phyloP scores from a whole-genome alignment of 768 basidiomycete genomes.

The Tricholoma furcatifolium region DNA sequence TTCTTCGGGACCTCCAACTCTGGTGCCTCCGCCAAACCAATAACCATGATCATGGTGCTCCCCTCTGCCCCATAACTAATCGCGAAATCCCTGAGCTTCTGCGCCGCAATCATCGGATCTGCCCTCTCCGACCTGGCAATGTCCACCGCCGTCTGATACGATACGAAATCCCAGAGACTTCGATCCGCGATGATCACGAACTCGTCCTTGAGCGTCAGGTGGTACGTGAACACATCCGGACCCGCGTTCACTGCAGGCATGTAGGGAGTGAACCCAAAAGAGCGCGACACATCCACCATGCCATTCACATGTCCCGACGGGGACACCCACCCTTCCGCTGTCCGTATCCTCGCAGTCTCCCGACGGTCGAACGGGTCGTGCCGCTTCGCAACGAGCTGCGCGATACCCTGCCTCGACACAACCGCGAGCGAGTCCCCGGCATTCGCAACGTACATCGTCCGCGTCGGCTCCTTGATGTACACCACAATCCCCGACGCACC shows the following conservation, averaged over 20 bases:
- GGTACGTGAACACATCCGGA: conserved; percentile 70
- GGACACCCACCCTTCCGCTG: conserved; percentile 93
- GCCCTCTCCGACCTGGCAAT: conserved; percentile 75
- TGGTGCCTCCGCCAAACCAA: conserved; percentile 80
- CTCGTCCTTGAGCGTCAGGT: conserved; percentile 83
- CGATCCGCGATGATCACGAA: conserved; percentile 95
- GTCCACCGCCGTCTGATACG: conserved; percentile 94
- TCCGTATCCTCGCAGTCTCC: conserved; percentile 85
- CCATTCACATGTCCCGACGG: conserved; percentile 90
- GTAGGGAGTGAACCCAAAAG: conserved; percentile 90
- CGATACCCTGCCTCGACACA: conserved; percentile 73
- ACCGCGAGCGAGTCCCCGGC: conserved; percentile 88
- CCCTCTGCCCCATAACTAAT: conserved; percentile 95
- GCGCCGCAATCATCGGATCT: conserved; percentile 79
- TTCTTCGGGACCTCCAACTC: conserved; percentile 35
- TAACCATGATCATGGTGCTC: conserved; percentile 97
- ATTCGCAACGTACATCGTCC: conserved; percentile 87
- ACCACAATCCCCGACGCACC: conserved; percentile 87
- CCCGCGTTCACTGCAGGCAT: conserved; percentile 89
- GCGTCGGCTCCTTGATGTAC: conserved; percentile 62
- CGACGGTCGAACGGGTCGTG: conserved; percentile 89
- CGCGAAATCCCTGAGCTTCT: conserved; percentile 94
- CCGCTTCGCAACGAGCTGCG: conserved; percentile 68
- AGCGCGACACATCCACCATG: conserved; percentile 86
- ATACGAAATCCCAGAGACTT: conserved; percentile 91